Conservation (phyloP, 371 early-diverging fungal species). For the Haplosporangium sp. region DNA sequence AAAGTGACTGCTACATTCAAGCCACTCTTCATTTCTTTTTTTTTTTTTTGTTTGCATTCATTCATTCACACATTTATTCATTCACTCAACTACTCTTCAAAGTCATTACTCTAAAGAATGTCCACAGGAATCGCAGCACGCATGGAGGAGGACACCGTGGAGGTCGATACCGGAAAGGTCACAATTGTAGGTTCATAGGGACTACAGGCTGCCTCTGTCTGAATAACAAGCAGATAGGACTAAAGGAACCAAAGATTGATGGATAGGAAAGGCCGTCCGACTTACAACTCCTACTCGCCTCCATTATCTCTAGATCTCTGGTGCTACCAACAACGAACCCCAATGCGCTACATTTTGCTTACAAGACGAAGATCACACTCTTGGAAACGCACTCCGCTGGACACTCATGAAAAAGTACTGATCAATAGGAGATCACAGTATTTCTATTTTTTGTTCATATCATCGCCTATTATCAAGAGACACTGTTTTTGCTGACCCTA, state of each 20-base stretch:
- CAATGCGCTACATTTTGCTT: constrained; percentile 88
- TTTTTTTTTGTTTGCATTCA: constrained; percentile 11
- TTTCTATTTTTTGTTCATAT: not conserved
- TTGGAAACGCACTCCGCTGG: constrained; percentile 94
- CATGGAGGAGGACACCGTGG: constrained; percentile 42
- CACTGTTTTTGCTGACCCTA: not conserved
- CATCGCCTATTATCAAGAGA: not conserved
- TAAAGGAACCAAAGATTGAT: not conserved
- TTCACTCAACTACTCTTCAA: not conserved
- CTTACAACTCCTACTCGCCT: too few species aligned
- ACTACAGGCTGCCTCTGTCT: not conserved
- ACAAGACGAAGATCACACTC: constrained; percentile 96
- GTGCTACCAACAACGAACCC: constrained; percentile 69
- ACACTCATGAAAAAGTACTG: constrained; percentile 92
- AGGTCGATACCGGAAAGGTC: constrained; percentile 60
- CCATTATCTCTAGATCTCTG: too few species aligned
- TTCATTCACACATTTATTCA: not conserved
- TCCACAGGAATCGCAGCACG: constrained; percentile 16
- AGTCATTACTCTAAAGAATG: constrained; percentile 11
- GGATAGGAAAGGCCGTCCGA: too few species aligned
- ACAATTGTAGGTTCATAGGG: constrained; percentile 60
- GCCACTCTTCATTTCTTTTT: not conserved
- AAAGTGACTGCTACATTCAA: too few species aligned
- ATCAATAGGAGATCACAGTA: not conserved
- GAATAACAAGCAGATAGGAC: not conserved